phyloP scores from a whole-genome alignment of 257 asterid genomes.

The Penstemon newberryi region DNA sequence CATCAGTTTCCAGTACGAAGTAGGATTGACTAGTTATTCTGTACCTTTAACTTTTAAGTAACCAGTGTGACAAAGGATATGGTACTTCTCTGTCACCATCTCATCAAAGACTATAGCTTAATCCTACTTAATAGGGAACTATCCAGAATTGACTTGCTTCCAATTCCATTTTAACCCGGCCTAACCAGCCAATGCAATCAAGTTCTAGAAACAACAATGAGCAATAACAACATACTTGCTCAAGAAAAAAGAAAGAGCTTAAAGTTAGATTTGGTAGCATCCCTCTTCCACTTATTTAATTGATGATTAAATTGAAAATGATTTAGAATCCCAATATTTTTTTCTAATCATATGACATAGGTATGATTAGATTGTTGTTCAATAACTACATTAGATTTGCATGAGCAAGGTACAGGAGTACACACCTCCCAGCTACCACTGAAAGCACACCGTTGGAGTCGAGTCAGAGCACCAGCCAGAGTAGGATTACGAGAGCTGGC shows the following conservation, averaged over 20 bases:
- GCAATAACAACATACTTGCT: neutral
- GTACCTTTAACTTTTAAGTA: neutral
- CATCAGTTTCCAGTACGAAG: neutral
- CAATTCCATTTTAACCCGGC: neutral
- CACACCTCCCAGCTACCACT: constrained; percentile 99
- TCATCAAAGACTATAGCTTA: no score
- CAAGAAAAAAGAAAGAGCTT: neutral
- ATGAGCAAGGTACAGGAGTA: constrained; percentile 20
- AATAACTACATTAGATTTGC: constrained; percentile 17
- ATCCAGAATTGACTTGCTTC: neutral
- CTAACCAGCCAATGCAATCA: neutral
- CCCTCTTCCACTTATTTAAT: neutral
- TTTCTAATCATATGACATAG: constrained; percentile 9
- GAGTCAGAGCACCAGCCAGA: constrained; percentile 94
- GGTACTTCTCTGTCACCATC: no score
- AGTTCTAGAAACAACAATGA: neutral
- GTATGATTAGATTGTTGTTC: constrained; percentile 7
- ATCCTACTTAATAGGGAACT: no score
- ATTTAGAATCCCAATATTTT: constrained; percentile 4
- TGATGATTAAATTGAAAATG: neutral
- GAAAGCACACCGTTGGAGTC: constrained; percentile 97
- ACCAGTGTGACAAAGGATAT: no score
- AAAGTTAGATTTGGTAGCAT: constrained; percentile 14
- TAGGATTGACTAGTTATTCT: neutral
- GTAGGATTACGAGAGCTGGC: constrained; percentile 99